phyloP scores from a whole-genome alignment of 176 grass and related monocot species.

The Bonia amplexicaulis region DNA sequence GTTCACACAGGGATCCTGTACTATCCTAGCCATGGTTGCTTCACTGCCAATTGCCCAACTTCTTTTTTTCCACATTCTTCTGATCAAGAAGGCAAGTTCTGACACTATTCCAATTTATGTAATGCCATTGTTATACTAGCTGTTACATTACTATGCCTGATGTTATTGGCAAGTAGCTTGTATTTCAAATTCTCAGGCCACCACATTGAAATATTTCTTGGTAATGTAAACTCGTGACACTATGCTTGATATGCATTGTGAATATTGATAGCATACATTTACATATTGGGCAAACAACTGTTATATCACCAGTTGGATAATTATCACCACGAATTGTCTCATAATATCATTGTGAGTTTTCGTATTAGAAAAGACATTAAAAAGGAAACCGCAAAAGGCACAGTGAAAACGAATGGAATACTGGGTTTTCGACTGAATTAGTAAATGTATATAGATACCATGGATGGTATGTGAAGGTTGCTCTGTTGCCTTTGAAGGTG shows the following conservation, averaged over 20 bases:
- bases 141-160: neutral
- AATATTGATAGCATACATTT: neutral
- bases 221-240: neutral
- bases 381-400: neutral
- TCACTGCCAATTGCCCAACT: constrained; percentile 86
- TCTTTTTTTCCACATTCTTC: constrained; percentile 97
- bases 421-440: neutral
- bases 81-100: constrained; percentile 89
- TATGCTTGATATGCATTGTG: neutral
- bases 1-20: constrained; percentile 61
- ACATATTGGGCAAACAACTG: neutral
- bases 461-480: neutral
- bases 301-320: neutral
- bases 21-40: constrained; percentile 83
- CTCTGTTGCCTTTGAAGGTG: constrained; percentile 10
- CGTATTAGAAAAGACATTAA: neutral
- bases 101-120: neutral
- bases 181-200: neutral
- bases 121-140: neutral
- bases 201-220: neutral
- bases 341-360: neutral
- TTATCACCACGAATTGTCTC: neutral
- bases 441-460: constrained; percentile 2
- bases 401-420: neutral
- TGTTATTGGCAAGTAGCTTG: constrained; percentile 1